These are phyloP conservation scores for Debaryomyces udenii DNA, from an alignment of 1,139 yeast genomes.

Conservation along the genomic window DNA sequence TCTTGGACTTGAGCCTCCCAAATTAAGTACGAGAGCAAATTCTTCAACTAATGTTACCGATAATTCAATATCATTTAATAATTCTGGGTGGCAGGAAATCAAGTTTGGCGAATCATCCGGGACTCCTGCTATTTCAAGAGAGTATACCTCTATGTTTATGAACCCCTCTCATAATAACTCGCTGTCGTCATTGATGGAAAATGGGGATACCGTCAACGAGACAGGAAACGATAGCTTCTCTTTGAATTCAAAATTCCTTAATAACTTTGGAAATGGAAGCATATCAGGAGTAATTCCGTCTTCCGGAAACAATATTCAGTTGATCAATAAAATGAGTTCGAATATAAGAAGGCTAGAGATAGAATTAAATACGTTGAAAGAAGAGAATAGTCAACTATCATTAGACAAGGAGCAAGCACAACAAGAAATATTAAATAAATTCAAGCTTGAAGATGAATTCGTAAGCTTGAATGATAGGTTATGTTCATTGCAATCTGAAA, in stretches of 20 bases:
- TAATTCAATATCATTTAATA: constrained; percentile 4
- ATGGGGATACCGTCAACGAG: constrained; percentile 20
- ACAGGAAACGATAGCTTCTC: constrained; percentile 18
- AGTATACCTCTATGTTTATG: constrained; percentile 19
- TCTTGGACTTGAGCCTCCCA: constrained; percentile 9
- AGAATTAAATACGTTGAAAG: constrained; percentile 67
- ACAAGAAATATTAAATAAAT: constrained; percentile 55
- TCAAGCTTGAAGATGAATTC: constrained; percentile 54
- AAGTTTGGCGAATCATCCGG: constrained; percentile 40
- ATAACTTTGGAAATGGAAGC: constrained; percentile 15
- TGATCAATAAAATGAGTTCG: constrained; percentile 71
- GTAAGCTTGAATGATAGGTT: constrained; percentile 38
- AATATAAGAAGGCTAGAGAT: constrained; percentile 79
- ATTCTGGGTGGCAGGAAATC: constrained; percentile 23
- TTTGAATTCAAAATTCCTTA: constrained; percentile 14
- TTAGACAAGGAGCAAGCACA: constrained; percentile 69
- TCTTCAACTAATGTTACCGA: constrained; percentile 11
- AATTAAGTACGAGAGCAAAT: constrained; percentile 3
- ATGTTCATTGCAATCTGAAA: constrained; percentile 35
- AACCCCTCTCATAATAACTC: constrained; percentile 22
- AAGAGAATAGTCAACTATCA: constrained; percentile 58
- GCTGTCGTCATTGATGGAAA: constrained; percentile 25
- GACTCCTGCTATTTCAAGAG: constrained; percentile 28
- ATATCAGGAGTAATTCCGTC: constrained; percentile 20
- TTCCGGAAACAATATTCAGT: constrained; percentile 46